These are phyloP conservation scores for Calonectria fujianensis DNA, from an alignment of 2,329 filamentous ascomycete genomes.

Conservation along the genomic window DNA sequence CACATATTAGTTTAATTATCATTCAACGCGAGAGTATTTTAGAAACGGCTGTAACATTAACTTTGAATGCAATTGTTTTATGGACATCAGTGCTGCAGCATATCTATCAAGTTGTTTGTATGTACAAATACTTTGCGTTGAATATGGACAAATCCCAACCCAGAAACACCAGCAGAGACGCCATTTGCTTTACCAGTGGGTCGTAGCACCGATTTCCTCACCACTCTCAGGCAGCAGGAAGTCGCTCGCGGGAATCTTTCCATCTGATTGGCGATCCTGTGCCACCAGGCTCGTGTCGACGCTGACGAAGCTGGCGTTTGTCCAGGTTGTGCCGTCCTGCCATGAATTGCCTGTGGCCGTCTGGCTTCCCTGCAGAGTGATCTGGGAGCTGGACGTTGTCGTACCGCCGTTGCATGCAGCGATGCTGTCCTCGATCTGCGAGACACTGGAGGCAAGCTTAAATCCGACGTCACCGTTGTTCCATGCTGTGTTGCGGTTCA, in stretches of 20 bases:
- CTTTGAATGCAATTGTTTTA: too few species aligned
- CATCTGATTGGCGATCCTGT: conserved; percentile 58
- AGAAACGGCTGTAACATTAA: too few species aligned
- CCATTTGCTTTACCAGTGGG: conserved; percentile 26
- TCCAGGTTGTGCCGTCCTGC: conserved; percentile 62
- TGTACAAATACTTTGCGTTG: too few species aligned
- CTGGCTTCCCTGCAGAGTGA: conserved; percentile 50
- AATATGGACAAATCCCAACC: too few species aligned
- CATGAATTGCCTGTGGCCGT: conserved; percentile 64
- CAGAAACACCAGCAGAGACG: too few species aligned
- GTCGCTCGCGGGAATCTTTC: conserved; percentile 62
- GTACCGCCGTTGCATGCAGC: conserved; percentile 54
- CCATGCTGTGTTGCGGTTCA: conserved; percentile 67
- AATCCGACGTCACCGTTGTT: conserved; percentile 66
- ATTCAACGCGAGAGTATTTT: too few species aligned
- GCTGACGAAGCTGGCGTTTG: conserved; percentile 61
- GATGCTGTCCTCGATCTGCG: conserved; percentile 61
- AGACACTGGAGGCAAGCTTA: conserved; percentile 59
- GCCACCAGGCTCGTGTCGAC: conserved; percentile 58
- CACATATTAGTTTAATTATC: not conserved
- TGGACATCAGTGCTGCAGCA: too few species aligned
- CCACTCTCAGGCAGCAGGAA: conserved; percentile 62
- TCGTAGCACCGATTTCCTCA: conserved; percentile 41
- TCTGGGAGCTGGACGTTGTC: conserved; percentile 54
- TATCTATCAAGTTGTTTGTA: too few species aligned